These are phyloP conservation scores for Agrostemma githago DNA, from an alignment of 148 eudicot species.

Conservation along the genomic window DNA sequence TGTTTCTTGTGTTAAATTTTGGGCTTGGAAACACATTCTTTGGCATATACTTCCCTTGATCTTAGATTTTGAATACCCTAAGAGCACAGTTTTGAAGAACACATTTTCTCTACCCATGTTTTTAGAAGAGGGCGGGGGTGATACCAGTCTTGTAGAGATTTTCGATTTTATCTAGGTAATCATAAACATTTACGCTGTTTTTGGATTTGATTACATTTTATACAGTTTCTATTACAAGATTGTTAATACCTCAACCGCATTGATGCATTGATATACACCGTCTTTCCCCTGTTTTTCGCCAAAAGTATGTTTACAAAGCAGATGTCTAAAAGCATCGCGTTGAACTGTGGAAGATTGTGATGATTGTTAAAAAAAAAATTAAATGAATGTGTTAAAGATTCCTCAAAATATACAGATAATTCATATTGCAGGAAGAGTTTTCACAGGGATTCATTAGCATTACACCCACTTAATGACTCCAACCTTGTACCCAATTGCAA, in stretches of 20 bases:
- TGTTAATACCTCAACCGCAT: background rate
- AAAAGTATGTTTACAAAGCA: background rate
- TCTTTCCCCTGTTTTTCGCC: background rate
- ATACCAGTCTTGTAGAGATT: slow-evolving; percentile 13
- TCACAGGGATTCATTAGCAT: background rate
- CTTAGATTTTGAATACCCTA: slow-evolving; percentile 10
- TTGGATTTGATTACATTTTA: background rate
- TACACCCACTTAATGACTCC: slow-evolving; percentile 12
- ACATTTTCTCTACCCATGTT: slow-evolving; percentile 30
- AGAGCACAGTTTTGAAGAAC: slow-evolving; percentile 20
- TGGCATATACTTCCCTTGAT: slow-evolving; percentile 11
- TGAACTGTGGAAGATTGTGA: background rate
- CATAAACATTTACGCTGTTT: background rate
- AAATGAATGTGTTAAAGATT: too few species aligned
- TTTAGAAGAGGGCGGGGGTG: slow-evolving; percentile 27
- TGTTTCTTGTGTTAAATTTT: slow-evolving; percentile 11
- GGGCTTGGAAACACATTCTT: slow-evolving; percentile 2
- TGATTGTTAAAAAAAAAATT: background rate
- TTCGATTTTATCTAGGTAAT: slow-evolving; percentile 1
- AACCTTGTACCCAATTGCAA: slow-evolving; percentile 33
- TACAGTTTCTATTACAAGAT: background rate
- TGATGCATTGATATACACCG: background rate
- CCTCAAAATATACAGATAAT: too few species aligned
- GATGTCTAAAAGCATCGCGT: background rate
- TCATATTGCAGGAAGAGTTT: too few species aligned